Evolutionary conservation across 2,329 filamentous ascomycete species (phyloP).

Genomic region (Allantophomopsis lycopodina): DNA sequence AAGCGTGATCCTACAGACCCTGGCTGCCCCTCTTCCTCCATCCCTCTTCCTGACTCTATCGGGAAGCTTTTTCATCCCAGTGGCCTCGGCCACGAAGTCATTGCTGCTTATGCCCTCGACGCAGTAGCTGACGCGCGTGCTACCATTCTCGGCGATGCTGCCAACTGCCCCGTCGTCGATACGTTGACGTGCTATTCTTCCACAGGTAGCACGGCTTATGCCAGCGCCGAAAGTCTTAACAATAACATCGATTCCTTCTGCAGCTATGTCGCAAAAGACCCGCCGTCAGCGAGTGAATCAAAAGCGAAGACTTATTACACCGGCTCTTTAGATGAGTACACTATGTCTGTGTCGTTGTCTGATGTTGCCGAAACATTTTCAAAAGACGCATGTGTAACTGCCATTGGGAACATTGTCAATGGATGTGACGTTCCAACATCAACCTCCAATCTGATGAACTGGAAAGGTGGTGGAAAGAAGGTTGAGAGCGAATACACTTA

Average conservation of each 20-base stretch:
- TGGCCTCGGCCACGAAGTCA: constrained; percentile 12
- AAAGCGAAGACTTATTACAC: neutral
- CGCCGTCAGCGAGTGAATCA: neutral
- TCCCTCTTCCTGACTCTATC: constrained; percentile 18
- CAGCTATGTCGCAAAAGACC: neutral
- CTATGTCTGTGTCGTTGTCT: constrained; percentile 6
- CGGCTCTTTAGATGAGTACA: neutral
- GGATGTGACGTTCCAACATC: constrained; percentile 12
- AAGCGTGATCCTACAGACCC: constrained; percentile 12
- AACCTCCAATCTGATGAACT: constrained; percentile 10
- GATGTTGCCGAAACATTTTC: constrained; percentile 4
- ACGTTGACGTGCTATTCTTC: constrained; percentile 2
- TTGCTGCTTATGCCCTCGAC: constrained; percentile 16
- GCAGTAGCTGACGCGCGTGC: constrained; percentile 1
- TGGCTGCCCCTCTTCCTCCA: constrained; percentile 3
- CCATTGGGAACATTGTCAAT: constrained; percentile 12
- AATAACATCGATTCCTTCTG: constrained; percentile 3
- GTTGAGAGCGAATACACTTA: constrained; percentile 8
- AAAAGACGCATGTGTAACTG: constrained; percentile 5
- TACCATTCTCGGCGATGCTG: neutral
- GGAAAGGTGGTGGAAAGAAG: no score
- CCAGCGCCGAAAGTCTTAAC: constrained; percentile 1
- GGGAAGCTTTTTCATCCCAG: constrained; percentile 21
- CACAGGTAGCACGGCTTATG: constrained; percentile 2
- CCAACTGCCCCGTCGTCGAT: constrained; percentile 1